Percentiles rank a stretch among this genome's conserved stretches.
Conservation (phyloP, 2,329 filamentous ascomycete genomes). For the Xylogone sp. region DNA sequence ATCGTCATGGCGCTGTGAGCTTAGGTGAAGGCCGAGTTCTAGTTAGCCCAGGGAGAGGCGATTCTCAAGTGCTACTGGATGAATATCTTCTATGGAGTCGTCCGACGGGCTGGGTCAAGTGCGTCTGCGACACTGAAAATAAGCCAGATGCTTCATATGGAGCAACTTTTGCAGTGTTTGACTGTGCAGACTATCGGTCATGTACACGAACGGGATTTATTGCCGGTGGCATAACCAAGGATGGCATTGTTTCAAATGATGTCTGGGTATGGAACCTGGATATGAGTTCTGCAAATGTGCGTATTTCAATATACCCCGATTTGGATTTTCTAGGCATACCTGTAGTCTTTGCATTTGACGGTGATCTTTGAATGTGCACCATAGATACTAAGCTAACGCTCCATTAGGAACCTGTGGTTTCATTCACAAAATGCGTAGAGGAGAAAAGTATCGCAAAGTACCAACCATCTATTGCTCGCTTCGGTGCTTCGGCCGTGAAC, state of each 20-base stretch:
- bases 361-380: not conserved
- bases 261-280: slow-evolving; percentile 62
- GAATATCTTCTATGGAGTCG: slow-evolving; percentile 25
- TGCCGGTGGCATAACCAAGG: slow-evolving; percentile 65
- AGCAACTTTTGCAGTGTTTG: slow-evolving; percentile 11
- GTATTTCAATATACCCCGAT: not conserved
- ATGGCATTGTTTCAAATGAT: slow-evolving; percentile 60
- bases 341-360: not conserved
- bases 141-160: slow-evolving; percentile 16
- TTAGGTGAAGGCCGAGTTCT: slow-evolving; percentile 47
- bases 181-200: slow-evolving; percentile 10
- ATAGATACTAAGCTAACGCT: not conserved
- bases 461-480: slow-evolving; percentile 26
- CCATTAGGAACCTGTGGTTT: slow-evolving; percentile 25
- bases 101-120: slow-evolving; percentile 23
- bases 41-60: slow-evolving; percentile 23
- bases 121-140: slow-evolving; percentile 9
- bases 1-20: slow-evolving; percentile 65
- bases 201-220: slow-evolving; percentile 55
- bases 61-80: slow-evolving; percentile 19
- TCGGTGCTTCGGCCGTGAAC: slow-evolving; percentile 38
- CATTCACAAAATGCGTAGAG: slow-evolving; percentile 17
- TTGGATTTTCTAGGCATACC: no score
- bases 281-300: not conserved
- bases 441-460: not conserved